phyloP scores from a whole-genome alignment of 495 filamentous ascomycete genomes.

The Penicillium ucsense region DNA sequence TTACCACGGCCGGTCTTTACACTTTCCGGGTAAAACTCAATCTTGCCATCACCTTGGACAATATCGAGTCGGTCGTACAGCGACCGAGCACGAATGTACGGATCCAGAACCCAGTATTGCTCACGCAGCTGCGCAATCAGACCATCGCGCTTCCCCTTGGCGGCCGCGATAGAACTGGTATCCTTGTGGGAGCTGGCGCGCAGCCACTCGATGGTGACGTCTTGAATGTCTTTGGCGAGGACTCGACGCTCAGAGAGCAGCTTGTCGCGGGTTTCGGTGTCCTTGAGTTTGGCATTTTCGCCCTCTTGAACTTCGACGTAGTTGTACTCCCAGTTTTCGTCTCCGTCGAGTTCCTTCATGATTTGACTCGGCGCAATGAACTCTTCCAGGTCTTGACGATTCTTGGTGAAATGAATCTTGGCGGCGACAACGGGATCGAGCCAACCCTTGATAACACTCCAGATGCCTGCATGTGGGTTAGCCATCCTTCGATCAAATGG shows the following conservation, averaged over 20 bases:
- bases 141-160: conserved; percentile 47
- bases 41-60: conserved; percentile 51
- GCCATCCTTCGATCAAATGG: neutral
- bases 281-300: conserved; percentile 65
- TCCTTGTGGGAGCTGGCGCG: conserved; percentile 37
- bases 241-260: conserved; percentile 49
- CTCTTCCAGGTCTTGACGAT: conserved; percentile 61
- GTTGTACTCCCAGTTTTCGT: conserved; percentile 69
- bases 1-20: neutral
- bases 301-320: conserved; percentile 63
- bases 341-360: conserved; percentile 67
- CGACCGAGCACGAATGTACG: conserved; percentile 61
- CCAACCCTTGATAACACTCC: conserved; percentile 91
- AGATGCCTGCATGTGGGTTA: conserved; percentile 46
- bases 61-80: conserved; percentile 68
- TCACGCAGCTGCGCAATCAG: conserved; percentile 52
- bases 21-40: conserved; percentile 55
- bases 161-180: conserved; percentile 29
- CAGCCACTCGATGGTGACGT: conserved; percentile 62
- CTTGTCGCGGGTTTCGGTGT: conserved; percentile 50
- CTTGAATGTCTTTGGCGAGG: conserved; percentile 61
- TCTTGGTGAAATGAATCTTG: conserved; percentile 88
- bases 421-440: conserved; percentile 57
- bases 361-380: conserved; percentile 67
- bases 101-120: conserved; percentile 80